Percentiles rank a stretch among this genome's conserved stretches.
These are phyloP conservation scores for Raddia guianensis DNA, from an alignment of 176 grass and related monocot species.

Conservation along the genomic window DNA sequence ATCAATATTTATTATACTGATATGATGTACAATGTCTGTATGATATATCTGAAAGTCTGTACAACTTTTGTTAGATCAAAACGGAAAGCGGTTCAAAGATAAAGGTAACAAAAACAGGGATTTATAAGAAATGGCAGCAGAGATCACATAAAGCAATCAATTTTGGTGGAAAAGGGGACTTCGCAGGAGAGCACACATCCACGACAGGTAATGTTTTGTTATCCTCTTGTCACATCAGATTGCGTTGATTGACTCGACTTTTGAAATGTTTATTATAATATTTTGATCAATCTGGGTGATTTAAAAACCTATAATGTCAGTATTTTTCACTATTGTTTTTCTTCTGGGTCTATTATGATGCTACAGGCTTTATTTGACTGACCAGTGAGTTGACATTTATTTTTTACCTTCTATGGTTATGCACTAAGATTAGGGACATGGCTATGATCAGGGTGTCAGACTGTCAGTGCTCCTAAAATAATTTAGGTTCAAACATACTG, in stretches of 20 bases:
- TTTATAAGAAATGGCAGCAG: constrained; percentile 94
- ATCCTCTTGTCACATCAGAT: not conserved
- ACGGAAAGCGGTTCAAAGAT: constrained; percentile 69
- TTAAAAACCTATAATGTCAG: not conserved
- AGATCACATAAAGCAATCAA: constrained; percentile 68
- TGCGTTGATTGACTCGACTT: not conserved
- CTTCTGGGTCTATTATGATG: not conserved
- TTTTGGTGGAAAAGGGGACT: constrained; percentile 53
- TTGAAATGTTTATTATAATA: constrained; percentile 8
- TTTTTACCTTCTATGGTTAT: not conserved
- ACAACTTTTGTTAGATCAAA: constrained; percentile 62
- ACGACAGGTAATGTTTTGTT: constrained; percentile 44
- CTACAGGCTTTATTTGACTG: not conserved
- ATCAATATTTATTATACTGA: not conserved
- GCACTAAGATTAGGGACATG: not conserved
- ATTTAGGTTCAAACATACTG: not conserved
- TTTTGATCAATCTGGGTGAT: not conserved
- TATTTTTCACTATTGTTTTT: not conserved
- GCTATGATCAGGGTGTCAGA: not conserved
- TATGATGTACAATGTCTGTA: not conserved
- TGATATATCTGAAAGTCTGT: not conserved
- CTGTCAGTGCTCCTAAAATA: not conserved
- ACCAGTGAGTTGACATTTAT: not conserved
- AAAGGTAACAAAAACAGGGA: constrained; percentile 68
- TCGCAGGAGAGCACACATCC: constrained; percentile 42